Evolutionary conservation across 2,329 filamentous ascomycete species (phyloP).

Genomic region (Didymella pomorum): DNA sequence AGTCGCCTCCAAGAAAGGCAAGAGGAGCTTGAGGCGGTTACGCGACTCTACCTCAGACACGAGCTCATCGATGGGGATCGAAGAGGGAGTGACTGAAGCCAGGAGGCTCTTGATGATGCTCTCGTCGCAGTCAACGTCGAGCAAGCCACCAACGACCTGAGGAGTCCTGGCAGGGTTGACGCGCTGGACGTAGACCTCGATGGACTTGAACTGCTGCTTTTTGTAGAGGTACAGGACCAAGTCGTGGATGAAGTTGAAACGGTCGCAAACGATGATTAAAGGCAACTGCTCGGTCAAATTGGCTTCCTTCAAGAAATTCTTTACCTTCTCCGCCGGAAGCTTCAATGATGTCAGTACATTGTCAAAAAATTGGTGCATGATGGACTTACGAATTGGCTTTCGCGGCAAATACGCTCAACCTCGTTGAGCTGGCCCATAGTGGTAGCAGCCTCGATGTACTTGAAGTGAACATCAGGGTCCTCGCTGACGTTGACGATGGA

Average conservation of each 20-base stretch:
- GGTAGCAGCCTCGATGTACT: conserved; percentile 98
- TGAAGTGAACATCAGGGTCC: conserved; percentile 96
- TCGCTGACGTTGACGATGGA: conserved; percentile 98
- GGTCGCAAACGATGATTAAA: conserved; percentile 97
- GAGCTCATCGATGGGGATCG: conserved; percentile 92
- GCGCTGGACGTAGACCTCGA: conserved; percentile 96
- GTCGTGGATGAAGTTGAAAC: conserved; percentile 99
- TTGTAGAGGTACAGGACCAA: conserved; percentile 96
- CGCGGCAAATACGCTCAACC: conserved; percentile 95
- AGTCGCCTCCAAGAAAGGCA: conserved; percentile 95
- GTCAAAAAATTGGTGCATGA: background rate
- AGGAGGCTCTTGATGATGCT: conserved; percentile 93
- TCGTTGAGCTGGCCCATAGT: conserved; percentile 93
- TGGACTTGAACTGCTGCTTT: conserved; percentile 98
- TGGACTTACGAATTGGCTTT: conserved; percentile 66
- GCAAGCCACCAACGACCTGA: conserved; percentile 87
- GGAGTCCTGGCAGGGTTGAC: conserved; percentile 93
- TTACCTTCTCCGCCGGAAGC: conserved; percentile 94
- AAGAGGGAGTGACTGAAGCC: conserved; percentile 80
- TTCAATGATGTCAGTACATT: conserved; percentile 42
- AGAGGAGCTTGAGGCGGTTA: conserved; percentile 91
- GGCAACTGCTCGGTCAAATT: conserved; percentile 90
- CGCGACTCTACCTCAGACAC: conserved; percentile 94
- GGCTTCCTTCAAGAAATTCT: conserved; percentile 99
- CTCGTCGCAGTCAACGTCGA: conserved; percentile 98